Evolutionary conservation across 2,329 filamentous ascomycete species (phyloP).

Genomic region (Fusarium foetens): DNA sequence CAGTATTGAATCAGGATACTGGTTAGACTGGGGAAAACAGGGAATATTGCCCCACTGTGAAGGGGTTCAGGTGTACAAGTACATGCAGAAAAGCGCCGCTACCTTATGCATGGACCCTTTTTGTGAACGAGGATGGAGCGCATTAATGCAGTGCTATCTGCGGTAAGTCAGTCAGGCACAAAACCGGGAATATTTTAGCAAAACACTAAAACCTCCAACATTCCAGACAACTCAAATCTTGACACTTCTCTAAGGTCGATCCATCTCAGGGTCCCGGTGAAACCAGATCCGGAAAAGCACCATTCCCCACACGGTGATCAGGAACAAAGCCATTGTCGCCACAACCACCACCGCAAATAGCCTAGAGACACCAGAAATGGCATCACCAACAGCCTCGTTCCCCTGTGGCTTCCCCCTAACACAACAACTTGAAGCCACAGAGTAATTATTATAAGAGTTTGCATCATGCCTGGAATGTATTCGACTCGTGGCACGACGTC

Average conservation of each 20-base stretch:
- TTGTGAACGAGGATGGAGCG: too few species aligned
- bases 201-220: neutral
- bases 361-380: neutral
- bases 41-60: too few species aligned
- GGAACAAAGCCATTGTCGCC: constrained; percentile 27
- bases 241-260: rapidly evolving
- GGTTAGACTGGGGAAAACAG: too few species aligned
- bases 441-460: neutral
- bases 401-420: neutral
- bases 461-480: constrained; percentile 17
- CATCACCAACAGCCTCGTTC: constrained; percentile 8
- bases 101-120: too few species aligned
- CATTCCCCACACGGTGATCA: constrained; percentile 1
- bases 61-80: too few species aligned
- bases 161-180: neutral
- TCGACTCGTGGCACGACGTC: constrained; percentile 7
- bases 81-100: too few species aligned
- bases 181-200: neutral
- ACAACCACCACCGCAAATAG: constrained; percentile 12
- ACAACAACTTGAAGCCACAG: neutral
- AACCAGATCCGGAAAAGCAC: constrained; percentile 4
- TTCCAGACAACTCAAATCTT: constrained; percentile 17
- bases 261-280: neutral
- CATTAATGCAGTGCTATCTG: too few species aligned
- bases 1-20: too few species aligned